Percentiles rank a stretch among this genome's conserved stretches.
Evolutionary conservation across 331 rosid species (phyloP).

Genomic region (Acacia concinna): DNA sequence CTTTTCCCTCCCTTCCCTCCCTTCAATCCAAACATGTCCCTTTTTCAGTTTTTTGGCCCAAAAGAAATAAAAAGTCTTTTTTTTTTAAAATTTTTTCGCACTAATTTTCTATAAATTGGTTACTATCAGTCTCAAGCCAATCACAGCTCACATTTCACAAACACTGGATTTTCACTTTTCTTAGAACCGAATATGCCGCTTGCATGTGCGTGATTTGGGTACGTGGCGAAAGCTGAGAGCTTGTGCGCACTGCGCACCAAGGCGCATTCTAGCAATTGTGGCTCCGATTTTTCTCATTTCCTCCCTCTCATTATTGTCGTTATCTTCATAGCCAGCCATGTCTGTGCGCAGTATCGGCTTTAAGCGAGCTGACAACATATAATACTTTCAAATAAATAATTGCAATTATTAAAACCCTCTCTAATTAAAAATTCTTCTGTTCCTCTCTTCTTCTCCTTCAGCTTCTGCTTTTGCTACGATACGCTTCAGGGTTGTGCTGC

Average conservation of each 20-base stretch:
- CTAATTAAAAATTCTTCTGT: neutral
- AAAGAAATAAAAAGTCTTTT: neutral
- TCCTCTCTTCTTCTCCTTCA: neutral
- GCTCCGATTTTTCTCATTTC: neutral
- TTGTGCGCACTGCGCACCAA: neutral
- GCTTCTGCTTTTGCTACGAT: slow-evolving; percentile 35
- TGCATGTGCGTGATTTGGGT: neutral
- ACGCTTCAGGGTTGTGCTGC: slow-evolving; percentile 17
- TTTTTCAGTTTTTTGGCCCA: neutral
- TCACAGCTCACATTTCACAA: too few relatives aligned
- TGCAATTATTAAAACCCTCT: slow-evolving; percentile 6
- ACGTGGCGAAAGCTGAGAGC: slow-evolving; percentile 1
- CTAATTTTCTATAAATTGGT: neutral
- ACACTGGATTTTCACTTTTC: neutral
- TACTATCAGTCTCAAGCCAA: neutral
- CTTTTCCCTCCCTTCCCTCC: too few relatives aligned
- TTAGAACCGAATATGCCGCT: neutral
- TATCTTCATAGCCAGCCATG: slow-evolving; percentile 12
- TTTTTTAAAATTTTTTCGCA: neutral
- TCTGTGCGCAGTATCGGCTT: slow-evolving; percentile 7
- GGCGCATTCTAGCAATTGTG: neutral
- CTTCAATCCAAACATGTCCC: neutral
- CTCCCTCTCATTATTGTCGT: slow-evolving; percentile 1
- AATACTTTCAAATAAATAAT: slow-evolving; percentile 3
- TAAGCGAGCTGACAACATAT: slow-evolving; percentile 6